phyloP scores from a whole-genome alignment of 2,329 filamentous ascomycete species.

The Cercospora janseana region DNA sequence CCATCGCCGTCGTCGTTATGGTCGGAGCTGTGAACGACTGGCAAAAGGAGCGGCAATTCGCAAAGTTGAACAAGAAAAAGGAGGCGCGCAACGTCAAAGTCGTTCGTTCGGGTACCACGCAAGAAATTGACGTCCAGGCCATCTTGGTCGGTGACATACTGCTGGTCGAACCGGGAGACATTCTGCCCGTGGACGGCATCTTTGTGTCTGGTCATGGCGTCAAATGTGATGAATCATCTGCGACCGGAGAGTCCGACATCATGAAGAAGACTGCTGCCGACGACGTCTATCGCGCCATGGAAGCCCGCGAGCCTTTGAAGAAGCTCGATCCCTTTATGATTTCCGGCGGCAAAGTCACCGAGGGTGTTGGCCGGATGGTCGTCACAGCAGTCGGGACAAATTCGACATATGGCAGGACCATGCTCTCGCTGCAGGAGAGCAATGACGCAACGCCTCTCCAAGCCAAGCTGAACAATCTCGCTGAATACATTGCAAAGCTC shows the following conservation, averaged over 20 bases:
- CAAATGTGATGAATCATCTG: constrained; percentile 71
- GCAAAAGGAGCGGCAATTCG: constrained; percentile 78
- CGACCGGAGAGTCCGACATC: constrained; percentile 72
- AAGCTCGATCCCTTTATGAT: constrained; percentile 84
- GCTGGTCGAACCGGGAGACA: constrained; percentile 69
- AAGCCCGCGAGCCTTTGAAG: constrained; percentile 59
- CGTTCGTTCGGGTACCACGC: constrained; percentile 68
- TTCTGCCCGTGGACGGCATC: constrained; percentile 70
- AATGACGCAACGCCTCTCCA: constrained; percentile 76
- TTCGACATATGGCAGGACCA: constrained; percentile 72
- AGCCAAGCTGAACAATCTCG: constrained; percentile 71
- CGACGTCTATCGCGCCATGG: constrained; percentile 64
- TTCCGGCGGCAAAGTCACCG: constrained; percentile 75
- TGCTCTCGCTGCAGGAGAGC: constrained; percentile 75
- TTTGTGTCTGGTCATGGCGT: constrained; percentile 66
- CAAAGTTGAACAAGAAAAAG: constrained; percentile 77
- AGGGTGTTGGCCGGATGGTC: constrained; percentile 72
- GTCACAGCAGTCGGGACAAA: constrained; percentile 72
- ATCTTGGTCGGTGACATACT: constrained; percentile 72
- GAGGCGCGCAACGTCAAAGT: constrained; percentile 73
- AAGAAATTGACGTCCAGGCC: constrained; percentile 68
- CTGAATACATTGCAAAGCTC: constrained; percentile 76
- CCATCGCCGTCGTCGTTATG: constrained; percentile 71
- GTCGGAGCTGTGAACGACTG: constrained; percentile 79
- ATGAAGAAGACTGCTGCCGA: constrained; percentile 65